A percentile compares a stretch with the other conserved stretches of the same genome.
Evolutionary conservation across 2,329 filamentous ascomycete species (phyloP).

Genomic region (Xylaria sp.): DNA sequence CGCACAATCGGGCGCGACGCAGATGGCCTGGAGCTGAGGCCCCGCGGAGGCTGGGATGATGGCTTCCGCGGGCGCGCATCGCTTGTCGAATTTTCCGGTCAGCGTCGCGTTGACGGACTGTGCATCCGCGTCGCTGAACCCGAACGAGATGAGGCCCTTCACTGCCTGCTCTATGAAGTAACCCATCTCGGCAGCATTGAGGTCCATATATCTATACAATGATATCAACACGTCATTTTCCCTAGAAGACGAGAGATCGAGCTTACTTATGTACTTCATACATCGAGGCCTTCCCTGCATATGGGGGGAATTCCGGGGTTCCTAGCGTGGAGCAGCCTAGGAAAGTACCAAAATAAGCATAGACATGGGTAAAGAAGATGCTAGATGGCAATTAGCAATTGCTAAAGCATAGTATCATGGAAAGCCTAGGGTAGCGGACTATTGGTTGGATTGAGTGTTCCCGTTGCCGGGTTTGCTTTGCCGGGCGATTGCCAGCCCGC

Average conservation of each 20-base stretch:
- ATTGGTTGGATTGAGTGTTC: conserved; percentile 7
- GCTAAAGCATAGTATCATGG: neutral
- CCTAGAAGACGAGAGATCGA: neutral
- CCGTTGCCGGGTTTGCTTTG: conserved; percentile 23
- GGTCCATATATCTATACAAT: conserved; percentile 13
- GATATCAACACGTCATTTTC: neutral
- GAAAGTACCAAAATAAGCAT: conserved; percentile 19
- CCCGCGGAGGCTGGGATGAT: conserved; percentile 9
- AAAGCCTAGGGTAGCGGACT: neutral
- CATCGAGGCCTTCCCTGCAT: conserved; percentile 8
- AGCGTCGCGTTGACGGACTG: conserved; percentile 17
- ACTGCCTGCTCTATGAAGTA: conserved; percentile 20
- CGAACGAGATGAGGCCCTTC: conserved; percentile 6
- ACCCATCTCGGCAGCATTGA: conserved; percentile 13
- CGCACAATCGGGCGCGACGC: conserved; percentile 12
- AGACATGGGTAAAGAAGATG: conserved; percentile 21
- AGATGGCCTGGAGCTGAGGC: conserved; percentile 18
- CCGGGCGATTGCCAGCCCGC: conserved; percentile 5
- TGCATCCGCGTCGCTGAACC: conserved; percentile 16
- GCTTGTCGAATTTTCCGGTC: neutral
- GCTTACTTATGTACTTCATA: conserved; percentile 16
- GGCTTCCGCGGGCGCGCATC: conserved; percentile 16
- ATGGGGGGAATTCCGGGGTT: conserved; percentile 4
- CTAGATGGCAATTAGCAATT: conserved; percentile 1
- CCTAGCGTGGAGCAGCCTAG: conserved; percentile 16